phyloP scores from a whole-genome alignment of 306 rosid species.

The Abrus precatorius region DNA sequence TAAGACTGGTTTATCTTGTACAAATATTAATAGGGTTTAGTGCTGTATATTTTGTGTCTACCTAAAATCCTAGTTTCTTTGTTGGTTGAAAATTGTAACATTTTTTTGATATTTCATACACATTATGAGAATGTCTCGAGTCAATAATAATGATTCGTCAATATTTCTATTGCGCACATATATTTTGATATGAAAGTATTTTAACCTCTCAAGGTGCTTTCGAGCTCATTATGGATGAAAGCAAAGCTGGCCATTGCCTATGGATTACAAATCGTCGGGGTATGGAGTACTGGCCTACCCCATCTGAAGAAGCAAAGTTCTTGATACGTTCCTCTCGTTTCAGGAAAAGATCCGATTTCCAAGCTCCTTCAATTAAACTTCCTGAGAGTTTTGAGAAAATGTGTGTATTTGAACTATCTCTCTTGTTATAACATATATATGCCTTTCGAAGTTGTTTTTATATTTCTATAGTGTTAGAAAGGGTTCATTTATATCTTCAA shows the following conservation, averaged over 20 bases:
- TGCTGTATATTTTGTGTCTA: background rate
- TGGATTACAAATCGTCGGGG: conserved; percentile 97
- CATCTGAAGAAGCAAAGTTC: conserved; percentile 79
- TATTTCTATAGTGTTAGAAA: conserved; percentile 24
- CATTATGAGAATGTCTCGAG: conserved; percentile 16
- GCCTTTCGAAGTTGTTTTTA: conserved; percentile 38
- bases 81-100: background rate
- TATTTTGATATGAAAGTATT: conserved; percentile 49
- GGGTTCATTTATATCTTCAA: conserved; percentile 37
- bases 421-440: conserved; percentile 23
- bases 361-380: conserved; percentile 64
- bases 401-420: conserved; percentile 59
- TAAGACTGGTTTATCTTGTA: background rate
- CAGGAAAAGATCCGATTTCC: conserved; percentile 56
- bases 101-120: conserved; percentile 21
- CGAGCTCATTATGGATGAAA: conserved; percentile 85
- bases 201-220: conserved; percentile 73
- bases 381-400: conserved; percentile 85
- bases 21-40: background rate
- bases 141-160: conserved; percentile 30
- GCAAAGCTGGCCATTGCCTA: conserved; percentile 91
- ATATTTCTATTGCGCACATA: conserved; percentile 11
- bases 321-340: conserved; percentile 43
- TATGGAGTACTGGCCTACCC: conserved; percentile 92
- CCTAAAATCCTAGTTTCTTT: background rate